phyloP scores from a whole-genome alignment of 345 rosid species.

The Crucihimalaya himalaica region DNA sequence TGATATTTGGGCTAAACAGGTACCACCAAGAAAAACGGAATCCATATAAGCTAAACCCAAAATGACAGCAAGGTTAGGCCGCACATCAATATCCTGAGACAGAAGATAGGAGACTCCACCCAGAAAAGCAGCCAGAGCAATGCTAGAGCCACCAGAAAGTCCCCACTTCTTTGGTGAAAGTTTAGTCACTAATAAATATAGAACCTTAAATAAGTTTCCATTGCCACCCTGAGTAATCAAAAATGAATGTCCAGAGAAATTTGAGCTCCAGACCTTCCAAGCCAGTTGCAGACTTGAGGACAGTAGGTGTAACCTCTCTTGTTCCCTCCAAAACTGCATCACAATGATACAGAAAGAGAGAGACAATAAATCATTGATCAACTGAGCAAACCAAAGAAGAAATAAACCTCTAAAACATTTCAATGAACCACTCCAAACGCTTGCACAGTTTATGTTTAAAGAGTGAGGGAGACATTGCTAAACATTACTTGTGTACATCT shows the following conservation, averaged over 20 bases:
- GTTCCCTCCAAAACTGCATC: conserved; percentile 79
- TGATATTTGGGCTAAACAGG: conserved; percentile 81
- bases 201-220: not conserved
- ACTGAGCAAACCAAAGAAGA: not conserved
- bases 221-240: not conserved
- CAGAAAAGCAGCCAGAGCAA: conserved; percentile 57
- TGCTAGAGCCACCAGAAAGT: conserved; percentile 51
- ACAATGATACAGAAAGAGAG: not conserved
- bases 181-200: conserved; percentile 50
- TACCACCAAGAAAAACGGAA: conserved; percentile 78
- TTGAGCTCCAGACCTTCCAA: conserved; percentile 60
- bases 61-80: conserved; percentile 66
- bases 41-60: conserved; percentile 75
- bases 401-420: not conserved
- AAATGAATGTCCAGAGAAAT: not conserved
- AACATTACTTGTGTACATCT: not conserved
- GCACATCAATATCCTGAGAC: conserved; percentile 72
- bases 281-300: conserved; percentile 77
- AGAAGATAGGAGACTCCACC: conserved; percentile 73
- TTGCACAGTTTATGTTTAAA: not conserved
- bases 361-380: not conserved
- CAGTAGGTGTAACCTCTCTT: conserved; percentile 74
- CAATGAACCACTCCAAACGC: not conserved
- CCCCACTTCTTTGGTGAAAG: conserved; percentile 96
- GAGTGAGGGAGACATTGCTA: not conserved